Base-by-base conservation (phyloP, 2,329 filamentous ascomycete species). In the Neonectria coccinea region DNA sequence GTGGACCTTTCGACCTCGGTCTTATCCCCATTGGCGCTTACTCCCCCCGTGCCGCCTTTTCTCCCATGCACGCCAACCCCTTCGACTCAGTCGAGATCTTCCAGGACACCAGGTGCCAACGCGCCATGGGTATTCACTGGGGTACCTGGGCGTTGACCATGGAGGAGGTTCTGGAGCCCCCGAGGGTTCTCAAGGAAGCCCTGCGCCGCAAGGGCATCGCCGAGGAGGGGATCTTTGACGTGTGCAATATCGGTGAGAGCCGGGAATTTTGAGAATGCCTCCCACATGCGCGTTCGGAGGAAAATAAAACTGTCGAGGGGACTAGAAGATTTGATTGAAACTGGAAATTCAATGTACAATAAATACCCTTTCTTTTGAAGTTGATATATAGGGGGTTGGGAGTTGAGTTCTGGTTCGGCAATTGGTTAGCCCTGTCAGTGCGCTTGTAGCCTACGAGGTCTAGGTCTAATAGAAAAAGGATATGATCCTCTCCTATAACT, bases 11-110 rank as follows among this genome's bases (percentile, higher is more conserved):
- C 73, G 93, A 97, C 77, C 86, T 98, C 7, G 95, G 95, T 0
- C 81, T 97, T 59, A 96, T 98, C 68, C 95, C 95, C 42, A 97
- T 98, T 70, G 95, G 95, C 57, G 95, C 94, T 2, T 97, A 97
- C 78, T 84, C 88, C 64, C 92, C 92, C 0, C 85, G 92, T 25
- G 79, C 78, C 61, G 77, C 96, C 67, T 94, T 96, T 83, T 93
- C 90, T 51, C 82, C 89, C 20, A 90, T 97, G 85, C 95, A 98
- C 77, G 91, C 92, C 8, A 92, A 97, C 76, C 95, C 95, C 0
- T 90, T 89, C 70, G 95, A 98, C 76, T 88, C 91, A 0, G 94
- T 97, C 41, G 93, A 96, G 73, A 97, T 98, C 71, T 97, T 97
- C 78, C 79, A 84, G 7, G 94, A 97, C 72, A 97, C 93, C 1